phyloP scores from a whole-genome alignment of 306 rosid genomes.

The Calophaca sinica region DNA sequence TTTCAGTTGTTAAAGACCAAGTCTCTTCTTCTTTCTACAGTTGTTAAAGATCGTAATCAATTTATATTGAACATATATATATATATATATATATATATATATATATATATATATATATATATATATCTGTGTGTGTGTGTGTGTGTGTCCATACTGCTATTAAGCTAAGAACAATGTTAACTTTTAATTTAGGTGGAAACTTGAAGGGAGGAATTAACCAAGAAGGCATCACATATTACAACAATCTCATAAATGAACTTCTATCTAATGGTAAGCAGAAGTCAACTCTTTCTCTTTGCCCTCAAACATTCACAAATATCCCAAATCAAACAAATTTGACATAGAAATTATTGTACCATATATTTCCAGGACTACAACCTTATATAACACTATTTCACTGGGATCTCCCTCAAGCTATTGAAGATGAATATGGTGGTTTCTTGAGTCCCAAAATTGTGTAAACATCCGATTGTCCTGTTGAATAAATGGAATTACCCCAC shows the following conservation, averaged over 20 bases:
- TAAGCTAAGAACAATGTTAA: neutral
- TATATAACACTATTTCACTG: constrained; percentile 64
- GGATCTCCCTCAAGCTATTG: constrained; percentile 66
- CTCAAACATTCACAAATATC: neutral
- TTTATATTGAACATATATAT: neutral
- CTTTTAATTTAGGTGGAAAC: constrained; percentile 48
- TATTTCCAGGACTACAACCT: constrained; percentile 56
- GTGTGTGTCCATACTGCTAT: neutral
- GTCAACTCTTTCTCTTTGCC: neutral
- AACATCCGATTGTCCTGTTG: neutral
- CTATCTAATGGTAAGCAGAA: constrained; percentile 47
- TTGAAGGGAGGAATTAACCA: constrained; percentile 54
- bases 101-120: no score
- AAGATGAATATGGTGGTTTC: constrained; percentile 63
- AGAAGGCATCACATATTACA: constrained; percentile 57
- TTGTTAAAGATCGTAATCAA: neutral
- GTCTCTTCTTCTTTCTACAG: neutral
- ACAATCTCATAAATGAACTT: constrained; percentile 53
- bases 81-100: no score
- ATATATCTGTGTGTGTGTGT: no score
- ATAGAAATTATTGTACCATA: neutral
- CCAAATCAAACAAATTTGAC: neutral
- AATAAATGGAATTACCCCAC: neutral
- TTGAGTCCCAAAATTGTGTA: constrained; percentile 48
- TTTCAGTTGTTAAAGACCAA: neutral